Evolutionary conservation across 495 filamentous ascomycete species (phyloP).

Genomic region (Neurospora terricola): DNA sequence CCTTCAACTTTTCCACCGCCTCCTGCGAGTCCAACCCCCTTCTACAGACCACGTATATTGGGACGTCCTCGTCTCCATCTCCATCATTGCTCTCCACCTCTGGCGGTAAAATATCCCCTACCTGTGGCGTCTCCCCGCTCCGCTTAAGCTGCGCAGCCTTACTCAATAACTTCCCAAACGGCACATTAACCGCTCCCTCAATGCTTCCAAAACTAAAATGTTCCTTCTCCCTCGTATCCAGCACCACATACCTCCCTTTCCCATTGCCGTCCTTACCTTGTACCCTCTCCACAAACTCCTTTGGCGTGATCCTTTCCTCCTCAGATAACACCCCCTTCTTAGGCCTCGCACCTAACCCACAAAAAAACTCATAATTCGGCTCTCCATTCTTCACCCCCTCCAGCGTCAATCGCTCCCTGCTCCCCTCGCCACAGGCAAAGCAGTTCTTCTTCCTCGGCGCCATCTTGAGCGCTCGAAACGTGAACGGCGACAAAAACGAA

Average conservation of each 20-base stretch:
- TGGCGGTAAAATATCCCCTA: slow-evolving; percentile 1
- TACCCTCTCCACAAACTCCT: slow-evolving; percentile 36
- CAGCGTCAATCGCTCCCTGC: slow-evolving; percentile 44
- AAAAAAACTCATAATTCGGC: slow-evolving; percentile 73
- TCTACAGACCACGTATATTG: slow-evolving; percentile 73
- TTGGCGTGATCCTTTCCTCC: slow-evolving; percentile 53
- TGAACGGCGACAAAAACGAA: slow-evolving; percentile 32
- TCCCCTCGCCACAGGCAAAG: slow-evolving; percentile 57
- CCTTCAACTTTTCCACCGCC: slow-evolving; percentile 59
- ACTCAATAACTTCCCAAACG: slow-evolving; percentile 50
- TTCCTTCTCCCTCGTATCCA: slow-evolving; percentile 76
- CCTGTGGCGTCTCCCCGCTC: slow-evolving; percentile 6
- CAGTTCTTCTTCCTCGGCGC: slow-evolving; percentile 56
- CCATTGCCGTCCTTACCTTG: neutral
- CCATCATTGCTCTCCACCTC: neutral
- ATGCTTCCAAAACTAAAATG: slow-evolving; percentile 78
- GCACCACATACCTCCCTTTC: slow-evolving; percentile 39
- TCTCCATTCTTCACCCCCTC: slow-evolving; percentile 52
- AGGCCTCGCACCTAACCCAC: slow-evolving; percentile 54
- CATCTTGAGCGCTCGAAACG: slow-evolving; percentile 66
- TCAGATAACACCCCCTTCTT: slow-evolving; percentile 80
- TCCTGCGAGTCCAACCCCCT: slow-evolving; percentile 86
- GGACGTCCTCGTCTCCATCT: slow-evolving; percentile 14
- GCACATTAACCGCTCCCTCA: slow-evolving; percentile 65
- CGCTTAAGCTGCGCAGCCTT: slow-evolving; percentile 13